Percentiles rank a stretch among this genome's conserved stretches.
Conservation (phyloP, 805 yeast species). For the Spathaspora girioi region DNA sequence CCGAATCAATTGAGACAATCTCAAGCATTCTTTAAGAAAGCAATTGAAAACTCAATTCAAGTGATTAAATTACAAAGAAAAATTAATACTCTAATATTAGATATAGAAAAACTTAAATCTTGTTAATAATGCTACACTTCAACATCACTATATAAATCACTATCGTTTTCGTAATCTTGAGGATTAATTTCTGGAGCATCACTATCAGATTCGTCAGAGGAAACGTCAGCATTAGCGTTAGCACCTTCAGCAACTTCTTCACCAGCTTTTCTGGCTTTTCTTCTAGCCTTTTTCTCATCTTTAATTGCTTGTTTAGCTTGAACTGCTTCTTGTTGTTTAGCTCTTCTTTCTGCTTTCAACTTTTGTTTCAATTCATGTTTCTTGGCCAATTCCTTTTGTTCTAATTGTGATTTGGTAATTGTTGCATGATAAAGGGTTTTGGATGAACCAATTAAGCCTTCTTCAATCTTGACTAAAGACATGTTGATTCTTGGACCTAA, state of each 20-base stretch:
- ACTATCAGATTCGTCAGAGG: slow-evolving; percentile 11
- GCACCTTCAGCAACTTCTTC: slow-evolving; percentile 26
- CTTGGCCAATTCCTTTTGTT: slow-evolving; percentile 59
- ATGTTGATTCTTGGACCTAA: slow-evolving; percentile 86
- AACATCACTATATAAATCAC: slow-evolving; percentile 42
- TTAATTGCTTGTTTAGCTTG: slow-evolving; percentile 69
- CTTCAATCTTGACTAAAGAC: slow-evolving; percentile 81
- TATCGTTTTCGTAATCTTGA: slow-evolving; percentile 48
- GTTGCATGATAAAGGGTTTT: slow-evolving; percentile 81
- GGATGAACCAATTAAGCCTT: slow-evolving; percentile 78
- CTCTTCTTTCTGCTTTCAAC: slow-evolving; percentile 67
- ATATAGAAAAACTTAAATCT: slow-evolving; percentile 10
- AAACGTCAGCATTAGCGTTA: slow-evolving; percentile 11
- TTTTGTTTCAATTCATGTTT: slow-evolving; percentile 59
- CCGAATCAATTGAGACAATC: slow-evolving; percentile 38
- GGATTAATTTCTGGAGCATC: slow-evolving; percentile 38
- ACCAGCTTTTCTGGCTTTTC: slow-evolving; percentile 47
- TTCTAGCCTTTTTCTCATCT: slow-evolving; percentile 68
- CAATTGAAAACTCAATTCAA: slow-evolving; percentile 22
- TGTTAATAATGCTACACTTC: slow-evolving; percentile 15
- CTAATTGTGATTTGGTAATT: slow-evolving; percentile 59
- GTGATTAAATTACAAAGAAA: slow-evolving; percentile 16
- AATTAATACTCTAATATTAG: slow-evolving; percentile 15
- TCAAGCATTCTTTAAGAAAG: slow-evolving; percentile 32
- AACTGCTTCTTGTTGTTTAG: slow-evolving; percentile 76